Evolutionary conservation across 345 rosid genomes (phyloP).

Genomic region (Angophora floribunda): DNA sequence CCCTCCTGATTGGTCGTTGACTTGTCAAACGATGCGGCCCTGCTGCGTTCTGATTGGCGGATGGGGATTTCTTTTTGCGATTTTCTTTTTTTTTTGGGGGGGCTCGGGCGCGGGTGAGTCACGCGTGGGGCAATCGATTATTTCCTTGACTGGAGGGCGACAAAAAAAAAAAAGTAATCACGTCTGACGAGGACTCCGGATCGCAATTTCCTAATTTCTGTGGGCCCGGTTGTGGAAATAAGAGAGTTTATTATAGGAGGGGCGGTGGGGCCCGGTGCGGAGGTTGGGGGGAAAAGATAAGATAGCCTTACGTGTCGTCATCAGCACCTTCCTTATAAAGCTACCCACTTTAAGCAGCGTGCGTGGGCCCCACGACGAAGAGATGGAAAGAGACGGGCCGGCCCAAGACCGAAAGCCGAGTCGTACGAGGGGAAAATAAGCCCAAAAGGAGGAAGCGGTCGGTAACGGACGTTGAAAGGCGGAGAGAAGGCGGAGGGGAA

Average conservation of each 20-base stretch:
- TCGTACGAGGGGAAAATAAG: not conserved
- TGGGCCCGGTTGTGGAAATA: not conserved
- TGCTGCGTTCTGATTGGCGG: not conserved
- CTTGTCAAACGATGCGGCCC: not conserved
- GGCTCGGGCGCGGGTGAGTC: not conserved
- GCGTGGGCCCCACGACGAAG: not conserved
- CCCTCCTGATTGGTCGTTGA: not conserved
- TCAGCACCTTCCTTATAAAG: not conserved
- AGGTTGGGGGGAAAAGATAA: not conserved
- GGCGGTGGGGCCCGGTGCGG: not conserved
- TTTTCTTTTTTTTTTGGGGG: not conserved
- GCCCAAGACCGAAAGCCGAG: not conserved
- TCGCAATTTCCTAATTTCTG: not conserved
- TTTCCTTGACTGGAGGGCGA: not conserved
- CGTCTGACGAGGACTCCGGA: not conserved
- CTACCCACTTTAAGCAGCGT: not conserved
- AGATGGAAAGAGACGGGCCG: not conserved
- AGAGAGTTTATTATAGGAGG: not conserved
- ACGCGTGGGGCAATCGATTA: not conserved
- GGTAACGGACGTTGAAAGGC: not conserved
- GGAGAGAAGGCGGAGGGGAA: too few species aligned
- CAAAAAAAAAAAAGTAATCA: not conserved
- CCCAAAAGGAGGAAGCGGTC: not conserved
- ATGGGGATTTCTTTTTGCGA: not conserved
- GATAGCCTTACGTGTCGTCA: not conserved